A percentile compares a stretch with the other conserved stretches of the same genome.
Conservation (phyloP, 768 basidiomycete species). For the Obba rivulosa region DNA sequence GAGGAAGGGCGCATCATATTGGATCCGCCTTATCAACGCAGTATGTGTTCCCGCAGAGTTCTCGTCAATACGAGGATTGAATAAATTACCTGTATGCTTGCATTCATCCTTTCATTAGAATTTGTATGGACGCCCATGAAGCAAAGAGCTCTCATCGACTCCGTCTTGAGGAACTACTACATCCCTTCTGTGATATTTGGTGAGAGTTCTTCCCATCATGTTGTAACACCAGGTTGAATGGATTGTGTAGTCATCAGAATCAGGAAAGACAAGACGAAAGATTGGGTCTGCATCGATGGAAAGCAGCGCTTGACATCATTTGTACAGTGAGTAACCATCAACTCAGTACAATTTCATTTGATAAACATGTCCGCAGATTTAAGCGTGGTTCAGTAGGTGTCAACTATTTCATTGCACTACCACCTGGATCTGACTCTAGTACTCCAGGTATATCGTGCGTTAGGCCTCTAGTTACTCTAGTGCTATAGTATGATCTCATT, state of each 20-base stretch:
- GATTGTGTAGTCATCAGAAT: no score
- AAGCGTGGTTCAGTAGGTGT: conserved; percentile 48
- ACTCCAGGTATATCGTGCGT: neutral
- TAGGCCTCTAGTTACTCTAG: neutral
- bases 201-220: no score
- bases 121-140: conserved; percentile 63
- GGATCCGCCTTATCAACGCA: no score
- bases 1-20: no score
- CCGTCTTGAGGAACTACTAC: conserved; percentile 57
- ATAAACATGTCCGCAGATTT: conserved; percentile 33
- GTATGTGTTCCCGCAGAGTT: no score
- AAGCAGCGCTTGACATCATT: conserved; percentile 70
- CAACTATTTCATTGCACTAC: no score
- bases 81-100: no score
- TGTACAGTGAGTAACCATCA: conserved; percentile 29
- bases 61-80: no score
- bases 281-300: conserved; percentile 61
- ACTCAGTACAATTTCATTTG: neutral
- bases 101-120: conserved; percentile 28
- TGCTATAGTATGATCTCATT: no score
- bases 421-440: no score
- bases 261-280: conserved; percentile 37
- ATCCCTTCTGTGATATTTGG: conserved; percentile 67
- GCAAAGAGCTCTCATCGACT: conserved; percentile 59
- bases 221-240: no score